Evolutionary conservation across 108 stramenopile genomes (phyloP).

Genomic region (Pseudonitzschia delicatissima): DNA sequence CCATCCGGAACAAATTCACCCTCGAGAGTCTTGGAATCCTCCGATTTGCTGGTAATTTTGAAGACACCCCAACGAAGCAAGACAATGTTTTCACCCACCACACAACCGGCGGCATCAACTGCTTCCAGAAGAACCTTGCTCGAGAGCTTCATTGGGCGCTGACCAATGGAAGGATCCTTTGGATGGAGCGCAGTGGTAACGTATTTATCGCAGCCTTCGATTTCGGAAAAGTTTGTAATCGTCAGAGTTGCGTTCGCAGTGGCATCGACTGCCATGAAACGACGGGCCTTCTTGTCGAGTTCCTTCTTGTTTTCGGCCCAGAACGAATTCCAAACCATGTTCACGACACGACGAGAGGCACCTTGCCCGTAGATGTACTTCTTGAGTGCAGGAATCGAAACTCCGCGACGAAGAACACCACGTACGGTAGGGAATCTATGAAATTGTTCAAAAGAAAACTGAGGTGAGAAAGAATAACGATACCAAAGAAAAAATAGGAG

Average conservation of each 20-base stretch:
- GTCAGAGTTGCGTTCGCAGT: constrained; percentile 58
- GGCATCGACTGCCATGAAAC: constrained; percentile 95
- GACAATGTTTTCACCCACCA: constrained; percentile 90
- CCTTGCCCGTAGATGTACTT: constrained; percentile 91
- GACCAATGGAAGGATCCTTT: constrained; percentile 89
- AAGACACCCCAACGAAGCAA: constrained; percentile 94
- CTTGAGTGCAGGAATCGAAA: constrained; percentile 84
- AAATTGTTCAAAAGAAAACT: neutral
- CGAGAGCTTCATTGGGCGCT: constrained; percentile 70
- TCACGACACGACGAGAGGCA: constrained; percentile 85
- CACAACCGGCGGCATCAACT: constrained; percentile 83
- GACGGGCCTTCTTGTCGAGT: constrained; percentile 87
- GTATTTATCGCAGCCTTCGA: constrained; percentile 32
- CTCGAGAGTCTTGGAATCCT: constrained; percentile 67
- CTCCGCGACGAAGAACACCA: constrained; percentile 91
- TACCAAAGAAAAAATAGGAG: too few relatives aligned
- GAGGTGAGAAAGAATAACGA: neutral
- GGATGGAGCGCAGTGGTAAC: constrained; percentile 81
- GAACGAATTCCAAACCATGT: constrained; percentile 98
- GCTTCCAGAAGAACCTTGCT: constrained; percentile 81
- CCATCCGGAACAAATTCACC: constrained; percentile 81
- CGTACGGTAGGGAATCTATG: constrained; percentile 96
- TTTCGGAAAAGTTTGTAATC: constrained; percentile 70
- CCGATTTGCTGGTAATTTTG: constrained; percentile 72
- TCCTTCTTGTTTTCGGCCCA: constrained; percentile 98